Conservation (phyloP, 176 grass and related monocot species). For the Oryza punctata region DNA sequence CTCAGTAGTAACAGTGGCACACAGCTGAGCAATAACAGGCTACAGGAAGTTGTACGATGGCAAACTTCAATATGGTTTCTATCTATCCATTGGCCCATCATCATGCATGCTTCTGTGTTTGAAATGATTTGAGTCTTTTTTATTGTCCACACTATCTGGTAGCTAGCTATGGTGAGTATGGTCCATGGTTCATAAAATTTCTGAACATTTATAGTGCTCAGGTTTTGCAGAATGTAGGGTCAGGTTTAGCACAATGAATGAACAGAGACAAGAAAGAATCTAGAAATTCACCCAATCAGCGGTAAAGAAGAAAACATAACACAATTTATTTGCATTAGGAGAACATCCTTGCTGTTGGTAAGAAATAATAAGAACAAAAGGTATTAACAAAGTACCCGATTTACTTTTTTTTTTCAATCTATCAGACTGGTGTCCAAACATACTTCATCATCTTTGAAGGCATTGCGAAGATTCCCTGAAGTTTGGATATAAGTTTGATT, state of each 20-base stretch:
- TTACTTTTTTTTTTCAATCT: background rate
- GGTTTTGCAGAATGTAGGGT: background rate
- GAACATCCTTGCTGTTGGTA: background rate
- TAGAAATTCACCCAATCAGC: background rate
- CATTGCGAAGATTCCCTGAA: background rate
- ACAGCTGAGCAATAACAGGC: constrained; percentile 13
- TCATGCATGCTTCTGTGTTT: background rate
- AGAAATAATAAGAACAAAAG: background rate
- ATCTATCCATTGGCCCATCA: background rate
- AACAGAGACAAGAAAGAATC: background rate
- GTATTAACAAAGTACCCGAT: background rate
- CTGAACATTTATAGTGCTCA: background rate
- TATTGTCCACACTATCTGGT: background rate
- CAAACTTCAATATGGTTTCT: background rate
- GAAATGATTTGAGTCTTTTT: background rate
- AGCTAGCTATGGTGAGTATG: background rate
- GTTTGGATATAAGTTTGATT: background rate
- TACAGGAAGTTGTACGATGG: background rate
- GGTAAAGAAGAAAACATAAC: background rate
- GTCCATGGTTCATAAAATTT: background rate
- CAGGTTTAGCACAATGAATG: background rate
- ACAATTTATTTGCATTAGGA: background rate
- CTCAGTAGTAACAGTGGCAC: background rate
- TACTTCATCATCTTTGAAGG: background rate
- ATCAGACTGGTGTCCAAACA: background rate